These are phyloP conservation scores for Pythium grandisporangium DNA, from an alignment of 352 stramenopile species.

Conservation along the genomic window DNA sequence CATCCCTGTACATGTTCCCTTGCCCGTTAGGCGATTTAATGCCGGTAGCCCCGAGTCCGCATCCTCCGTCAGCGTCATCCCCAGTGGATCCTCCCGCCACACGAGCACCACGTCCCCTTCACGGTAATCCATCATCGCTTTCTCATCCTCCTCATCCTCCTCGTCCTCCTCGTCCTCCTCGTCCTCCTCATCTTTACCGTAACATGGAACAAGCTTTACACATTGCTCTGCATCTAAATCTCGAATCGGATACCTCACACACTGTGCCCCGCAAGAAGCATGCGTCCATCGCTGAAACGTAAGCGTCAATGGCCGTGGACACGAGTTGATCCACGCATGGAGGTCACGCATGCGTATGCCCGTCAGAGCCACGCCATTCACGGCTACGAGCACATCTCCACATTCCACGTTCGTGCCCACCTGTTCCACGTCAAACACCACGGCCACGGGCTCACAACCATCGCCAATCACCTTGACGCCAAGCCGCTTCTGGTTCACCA, in stretches of 20 bases:
- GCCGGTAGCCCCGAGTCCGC: slow-evolving; percentile 30
- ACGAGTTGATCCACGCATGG: slow-evolving; percentile 23
- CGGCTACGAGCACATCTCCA: slow-evolving; percentile 42
- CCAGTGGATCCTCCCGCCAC: slow-evolving; percentile 36
- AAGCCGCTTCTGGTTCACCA: slow-evolving; percentile 24
- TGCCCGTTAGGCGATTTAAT: slow-evolving; percentile 66
- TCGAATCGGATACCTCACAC: too few relatives aligned
- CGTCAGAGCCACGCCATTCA: slow-evolving; percentile 44
- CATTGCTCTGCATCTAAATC: too few relatives aligned
- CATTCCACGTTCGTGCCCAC: slow-evolving; percentile 8
- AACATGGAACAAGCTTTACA: too few relatives aligned
- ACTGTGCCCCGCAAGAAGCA: slow-evolving; percentile 3
- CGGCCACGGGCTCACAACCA: slow-evolving; percentile 24
- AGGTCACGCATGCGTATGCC: slow-evolving; percentile 23
- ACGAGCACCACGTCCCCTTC: slow-evolving; percentile 27
- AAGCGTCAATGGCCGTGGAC: slow-evolving; percentile 26
- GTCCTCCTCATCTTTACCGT: too few relatives aligned
- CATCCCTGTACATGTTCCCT: slow-evolving; percentile 27
- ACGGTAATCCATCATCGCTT: too few relatives aligned
- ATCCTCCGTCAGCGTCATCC: slow-evolving; percentile 43
- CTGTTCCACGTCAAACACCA: slow-evolving; percentile 27
- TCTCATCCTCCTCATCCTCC: too few relatives aligned
- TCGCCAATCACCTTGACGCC: slow-evolving; percentile 38
- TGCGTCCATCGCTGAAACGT: slow-evolving; percentile 42
- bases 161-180: too few relatives aligned